Conservation (phyloP, 2,329 filamentous ascomycete species). For the Leptographium galeiforme region DNA sequence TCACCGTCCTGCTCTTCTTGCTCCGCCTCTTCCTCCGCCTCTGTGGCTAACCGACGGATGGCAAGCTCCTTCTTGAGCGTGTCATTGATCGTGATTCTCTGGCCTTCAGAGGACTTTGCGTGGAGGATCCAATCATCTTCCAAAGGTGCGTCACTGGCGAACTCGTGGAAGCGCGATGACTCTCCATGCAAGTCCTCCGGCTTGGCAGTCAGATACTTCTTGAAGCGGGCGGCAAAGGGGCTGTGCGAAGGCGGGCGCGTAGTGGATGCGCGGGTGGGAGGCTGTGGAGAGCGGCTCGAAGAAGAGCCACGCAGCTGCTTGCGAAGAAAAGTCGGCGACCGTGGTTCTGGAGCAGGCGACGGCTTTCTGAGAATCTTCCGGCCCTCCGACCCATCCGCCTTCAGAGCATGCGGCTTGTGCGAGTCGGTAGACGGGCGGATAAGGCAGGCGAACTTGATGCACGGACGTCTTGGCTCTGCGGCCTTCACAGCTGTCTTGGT, state of each 20-base stretch:
- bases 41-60: slow-evolving; percentile 72
- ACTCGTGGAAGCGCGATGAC: slow-evolving; percentile 69
- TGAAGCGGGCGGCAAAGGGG: slow-evolving; percentile 22
- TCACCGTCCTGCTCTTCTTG: slow-evolving; percentile 56
- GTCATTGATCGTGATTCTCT: slow-evolving; percentile 74
- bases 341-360: slow-evolving; percentile 14
- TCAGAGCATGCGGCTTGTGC: slow-evolving; percentile 16
- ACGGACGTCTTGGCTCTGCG: slow-evolving; percentile 35
- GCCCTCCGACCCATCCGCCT: slow-evolving; percentile 8
- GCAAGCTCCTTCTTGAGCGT: slow-evolving; percentile 81
- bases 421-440: slow-evolving; percentile 33
- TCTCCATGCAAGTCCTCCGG: slow-evolving; percentile 38
- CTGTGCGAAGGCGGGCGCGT: slow-evolving; percentile 25
- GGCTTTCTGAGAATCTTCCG: slow-evolving; percentile 10
- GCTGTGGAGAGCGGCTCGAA: slow-evolving; percentile 6
- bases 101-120: slow-evolving; percentile 45
- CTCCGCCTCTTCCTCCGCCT: slow-evolving; percentile 80
- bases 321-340: slow-evolving; percentile 17
- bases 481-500: not conserved
- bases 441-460: slow-evolving; percentile 67
- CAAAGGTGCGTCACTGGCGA: slow-evolving; percentile 67
- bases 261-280: slow-evolving; percentile 14
- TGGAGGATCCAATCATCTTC: slow-evolving; percentile 84
- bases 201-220: slow-evolving; percentile 37
- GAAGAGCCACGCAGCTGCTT: slow-evolving; percentile 12